Base-by-base conservation (phyloP, 1,284 basidiomycete species). In the Athelia psychrophila region DNA sequence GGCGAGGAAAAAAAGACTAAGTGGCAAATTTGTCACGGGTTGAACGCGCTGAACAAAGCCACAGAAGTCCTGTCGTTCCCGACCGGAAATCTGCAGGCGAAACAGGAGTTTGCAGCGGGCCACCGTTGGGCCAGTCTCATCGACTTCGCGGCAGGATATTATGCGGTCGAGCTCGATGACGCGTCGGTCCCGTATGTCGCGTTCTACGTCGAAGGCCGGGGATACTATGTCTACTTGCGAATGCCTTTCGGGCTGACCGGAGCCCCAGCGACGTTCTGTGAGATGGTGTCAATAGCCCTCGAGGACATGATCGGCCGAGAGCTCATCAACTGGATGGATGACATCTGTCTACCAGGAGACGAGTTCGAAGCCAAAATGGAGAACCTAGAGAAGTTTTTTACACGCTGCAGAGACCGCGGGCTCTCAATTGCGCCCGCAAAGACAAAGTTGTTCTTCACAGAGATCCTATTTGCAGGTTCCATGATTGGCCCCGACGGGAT, bases 221-320 rank as follows among this genome's bases (percentile, higher is more conserved):
- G 61, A 0, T 59, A 57, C 25, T 56, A 58, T 8, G 51, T 52
- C 8, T 62, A 57, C 38, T 32, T 30, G 0, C 13, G 54, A 0
- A 54, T 60, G 52, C 58, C 56, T 1, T 53, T 58, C 35, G 59
- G 54, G 2, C 40, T 56, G 0, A 58, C 55, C 2, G 61, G 61
- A 0, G 53, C 60, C 2, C 59, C 57, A 18, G 52, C 51, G 2
- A 56, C 57, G 1, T 59, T 57, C 35, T 47, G 54, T 24, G 49
- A 60, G 6, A 51, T 56, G 24, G 38, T 59, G 0, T 44, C 54
- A 1, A 32, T 47, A 1, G 51, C 56, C 16, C 45, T 62, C 3
- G 45, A 54, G 8, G 56, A 59, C 10, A 19, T 60, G 15, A 33
- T 60, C 16, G 54, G 57, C 10, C 23, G 47, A 16, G 50, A 51